phyloP scores from a whole-genome alignment of 2,329 filamentous ascomycete species.

The Emergomyces africanus region DNA sequence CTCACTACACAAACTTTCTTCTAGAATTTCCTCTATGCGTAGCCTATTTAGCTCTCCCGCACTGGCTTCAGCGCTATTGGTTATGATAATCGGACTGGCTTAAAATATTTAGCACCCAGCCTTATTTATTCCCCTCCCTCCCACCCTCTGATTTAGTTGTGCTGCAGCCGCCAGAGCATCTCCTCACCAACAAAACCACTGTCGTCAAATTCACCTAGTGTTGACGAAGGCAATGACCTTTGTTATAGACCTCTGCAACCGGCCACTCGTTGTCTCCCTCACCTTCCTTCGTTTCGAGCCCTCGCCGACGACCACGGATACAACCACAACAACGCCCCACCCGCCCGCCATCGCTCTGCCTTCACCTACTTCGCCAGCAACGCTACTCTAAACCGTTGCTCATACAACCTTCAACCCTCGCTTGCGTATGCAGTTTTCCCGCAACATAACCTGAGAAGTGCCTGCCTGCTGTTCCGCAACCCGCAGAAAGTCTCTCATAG shows the following conservation, averaged over 20 bases:
- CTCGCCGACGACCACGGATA: background rate
- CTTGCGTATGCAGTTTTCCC: background rate
- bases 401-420: background rate
- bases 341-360: background rate
- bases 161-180: background rate
- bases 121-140: background rate
- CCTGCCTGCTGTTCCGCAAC: background rate
- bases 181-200: background rate
- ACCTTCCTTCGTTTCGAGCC: constrained; percentile 4
- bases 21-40: background rate
- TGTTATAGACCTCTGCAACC: background rate
- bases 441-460: background rate
- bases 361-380: background rate
- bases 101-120: background rate
- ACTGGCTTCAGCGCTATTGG: background rate
- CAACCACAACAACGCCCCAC: background rate
- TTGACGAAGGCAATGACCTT: constrained; percentile 8
- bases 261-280: background rate
- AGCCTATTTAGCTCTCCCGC: background rate
- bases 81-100: background rate
- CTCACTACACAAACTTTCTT: background rate
- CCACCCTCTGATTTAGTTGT: background rate
- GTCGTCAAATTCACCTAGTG: background rate
- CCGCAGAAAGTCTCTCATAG: background rate
- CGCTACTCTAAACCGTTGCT: background rate